Evolutionary conservation across 768 basidiomycete species (phyloP).

Genomic region (Sutorius australiensis): DNA sequence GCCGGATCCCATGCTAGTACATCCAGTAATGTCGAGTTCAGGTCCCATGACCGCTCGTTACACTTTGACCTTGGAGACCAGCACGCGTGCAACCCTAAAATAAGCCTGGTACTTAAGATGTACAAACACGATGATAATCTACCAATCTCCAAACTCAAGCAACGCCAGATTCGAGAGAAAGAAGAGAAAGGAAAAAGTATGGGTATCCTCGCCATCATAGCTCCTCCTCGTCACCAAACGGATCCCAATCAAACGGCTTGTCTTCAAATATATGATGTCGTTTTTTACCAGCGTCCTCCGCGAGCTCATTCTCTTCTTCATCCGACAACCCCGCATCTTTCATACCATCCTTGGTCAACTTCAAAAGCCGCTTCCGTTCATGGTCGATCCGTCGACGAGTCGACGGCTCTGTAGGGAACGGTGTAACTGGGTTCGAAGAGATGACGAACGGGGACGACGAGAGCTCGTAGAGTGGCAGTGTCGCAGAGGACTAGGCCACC

Average conservation of each 20-base stretch:
- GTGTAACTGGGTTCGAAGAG: conserved; percentile 30
- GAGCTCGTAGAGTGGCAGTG: conserved; percentile 25
- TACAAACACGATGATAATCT: conserved; percentile 7
- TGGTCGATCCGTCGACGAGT: conserved; percentile 30
- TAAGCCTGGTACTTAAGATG: conserved; percentile 2
- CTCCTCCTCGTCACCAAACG: conserved; percentile 28
- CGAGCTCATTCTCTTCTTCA: conserved; percentile 25
- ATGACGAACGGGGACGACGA: conserved; percentile 23
- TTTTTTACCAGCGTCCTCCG: not conserved
- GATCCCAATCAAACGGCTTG: conserved; percentile 32
- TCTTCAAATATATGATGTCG: conserved; percentile 25
- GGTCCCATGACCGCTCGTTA: not conserved
- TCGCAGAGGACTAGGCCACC: conserved; percentile 23
- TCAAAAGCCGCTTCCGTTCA: conserved; percentile 26
- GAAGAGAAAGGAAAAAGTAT: not conserved
- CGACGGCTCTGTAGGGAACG: conserved; percentile 26
- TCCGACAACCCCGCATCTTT: conserved; percentile 24
- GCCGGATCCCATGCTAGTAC: too few species aligned
- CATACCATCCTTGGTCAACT: conserved; percentile 29
- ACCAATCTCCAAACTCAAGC: not conserved
- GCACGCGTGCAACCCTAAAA: not conserved
- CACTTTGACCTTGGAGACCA: not conserved
- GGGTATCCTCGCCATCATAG: conserved; percentile 1
- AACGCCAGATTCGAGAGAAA: too few species aligned
- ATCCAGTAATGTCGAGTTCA: too few species aligned